phyloP scores from a whole-genome alignment of 371 early-diverging fungal genomes.

The Mortierella sp. region DNA sequence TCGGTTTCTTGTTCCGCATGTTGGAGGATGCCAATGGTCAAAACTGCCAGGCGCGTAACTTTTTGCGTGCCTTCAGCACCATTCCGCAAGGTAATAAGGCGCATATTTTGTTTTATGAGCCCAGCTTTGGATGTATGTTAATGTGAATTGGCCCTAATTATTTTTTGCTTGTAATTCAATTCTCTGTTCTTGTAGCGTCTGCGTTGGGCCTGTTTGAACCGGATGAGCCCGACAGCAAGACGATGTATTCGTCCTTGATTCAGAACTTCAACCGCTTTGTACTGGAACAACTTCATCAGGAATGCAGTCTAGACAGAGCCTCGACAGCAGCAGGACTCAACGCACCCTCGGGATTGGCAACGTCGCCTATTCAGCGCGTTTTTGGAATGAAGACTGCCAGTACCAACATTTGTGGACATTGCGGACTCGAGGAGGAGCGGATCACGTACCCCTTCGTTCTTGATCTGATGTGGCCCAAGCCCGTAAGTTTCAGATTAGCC shows the following conservation, averaged over 20 bases:
- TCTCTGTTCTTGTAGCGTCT: conserved; percentile 60
- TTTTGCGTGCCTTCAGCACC: conserved; percentile 84
- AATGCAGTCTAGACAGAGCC: conserved; percentile 62
- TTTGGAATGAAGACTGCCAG: conserved; percentile 78
- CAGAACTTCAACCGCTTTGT: conserved; percentile 92
- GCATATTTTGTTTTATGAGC: background rate
- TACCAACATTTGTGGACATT: conserved; percentile 75
- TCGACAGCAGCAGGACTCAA: conserved; percentile 19
- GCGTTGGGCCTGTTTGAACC: conserved; percentile 91
- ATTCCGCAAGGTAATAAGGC: conserved; percentile 81
- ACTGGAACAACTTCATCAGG: conserved; percentile 88
- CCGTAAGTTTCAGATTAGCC: conserved; percentile 19
- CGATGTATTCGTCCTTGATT: conserved; percentile 79
- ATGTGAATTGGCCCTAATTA: background rate
- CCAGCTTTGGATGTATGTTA: background rate
- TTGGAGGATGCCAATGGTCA: conserved; percentile 89
- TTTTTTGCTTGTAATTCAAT: background rate
- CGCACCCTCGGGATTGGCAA: conserved; percentile 22
- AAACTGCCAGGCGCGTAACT: conserved; percentile 96
- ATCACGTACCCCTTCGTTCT: conserved; percentile 83
- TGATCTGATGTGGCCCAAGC: conserved; percentile 80
- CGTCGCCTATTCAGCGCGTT: conserved; percentile 78
- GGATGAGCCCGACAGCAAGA: conserved; percentile 71
- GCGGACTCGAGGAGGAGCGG: conserved; percentile 69
- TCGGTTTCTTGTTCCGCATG: conserved; percentile 94